Conservation (phyloP, 2,329 filamentous ascomycete species). For the Diplodia seriata region DNA sequence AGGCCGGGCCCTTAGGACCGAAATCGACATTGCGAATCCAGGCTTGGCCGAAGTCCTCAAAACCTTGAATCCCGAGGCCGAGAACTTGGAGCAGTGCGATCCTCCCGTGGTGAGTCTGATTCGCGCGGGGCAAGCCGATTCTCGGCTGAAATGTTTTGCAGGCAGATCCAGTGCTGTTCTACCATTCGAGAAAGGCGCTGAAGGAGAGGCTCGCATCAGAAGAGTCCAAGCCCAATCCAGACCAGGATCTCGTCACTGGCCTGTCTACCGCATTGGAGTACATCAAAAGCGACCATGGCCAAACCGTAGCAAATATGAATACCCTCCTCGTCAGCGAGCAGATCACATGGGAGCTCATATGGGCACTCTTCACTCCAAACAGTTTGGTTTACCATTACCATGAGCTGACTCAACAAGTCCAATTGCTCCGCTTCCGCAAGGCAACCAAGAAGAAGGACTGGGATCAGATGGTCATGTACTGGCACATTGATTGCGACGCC, state of each 20-base stretch:
- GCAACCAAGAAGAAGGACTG: neutral
- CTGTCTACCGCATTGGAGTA: neutral
- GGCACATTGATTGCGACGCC: conserved; percentile 9
- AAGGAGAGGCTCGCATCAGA: neutral
- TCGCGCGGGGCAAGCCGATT: neutral
- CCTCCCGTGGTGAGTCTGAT: conserved; percentile 1
- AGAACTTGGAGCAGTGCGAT: conserved; percentile 10
- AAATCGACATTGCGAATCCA: neutral
- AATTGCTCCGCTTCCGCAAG: conserved; percentile 15
- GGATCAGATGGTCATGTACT: neutral
- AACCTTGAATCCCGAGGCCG: neutral
- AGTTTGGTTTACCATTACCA: conserved; percentile 10
- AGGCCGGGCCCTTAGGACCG: neutral
- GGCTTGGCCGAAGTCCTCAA: conserved; percentile 1
- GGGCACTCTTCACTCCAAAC: conserved; percentile 27
- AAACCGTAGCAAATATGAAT: neutral
- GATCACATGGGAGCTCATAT: conserved; percentile 25
- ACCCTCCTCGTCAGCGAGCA: conserved; percentile 5
- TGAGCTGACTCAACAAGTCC: conserved; percentile 4
- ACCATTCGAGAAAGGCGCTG: neutral
- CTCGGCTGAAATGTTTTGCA: neutral
- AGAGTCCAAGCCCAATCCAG: neutral
- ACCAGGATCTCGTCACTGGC: neutral
- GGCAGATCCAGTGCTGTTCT: conserved; percentile 16
- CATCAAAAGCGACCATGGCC: neutral